Evolutionary conservation across 2,329 filamentous ascomycete species (phyloP).

Genomic region (Fusarium sp.): DNA sequence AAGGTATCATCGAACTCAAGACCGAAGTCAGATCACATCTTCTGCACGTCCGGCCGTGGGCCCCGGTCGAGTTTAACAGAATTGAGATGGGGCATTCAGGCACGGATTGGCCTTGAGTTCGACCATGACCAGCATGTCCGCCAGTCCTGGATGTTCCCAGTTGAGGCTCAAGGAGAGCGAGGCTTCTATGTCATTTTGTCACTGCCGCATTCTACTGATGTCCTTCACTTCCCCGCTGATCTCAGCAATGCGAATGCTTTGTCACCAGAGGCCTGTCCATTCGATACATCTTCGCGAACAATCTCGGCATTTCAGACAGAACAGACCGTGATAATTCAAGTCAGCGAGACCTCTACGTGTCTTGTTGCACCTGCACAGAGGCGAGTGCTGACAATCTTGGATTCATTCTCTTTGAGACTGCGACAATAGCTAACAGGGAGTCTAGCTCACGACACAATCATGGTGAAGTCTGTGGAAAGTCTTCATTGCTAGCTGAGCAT

Average conservation of each 20-base stretch:
- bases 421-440: constrained; percentile 22
- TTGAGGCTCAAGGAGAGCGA: constrained; percentile 27
- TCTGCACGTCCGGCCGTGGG: constrained; percentile 73
- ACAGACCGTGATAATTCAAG: constrained; percentile 58
- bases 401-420: background rate
- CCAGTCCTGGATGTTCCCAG: constrained; percentile 62
- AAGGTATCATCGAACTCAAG: constrained; percentile 20
- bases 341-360: constrained; percentile 61
- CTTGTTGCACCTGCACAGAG: constrained; percentile 50
- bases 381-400: constrained; percentile 23
- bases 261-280: constrained; percentile 52
- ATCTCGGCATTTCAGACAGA: constrained; percentile 55
- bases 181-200: constrained; percentile 56
- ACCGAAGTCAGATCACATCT: constrained; percentile 64
- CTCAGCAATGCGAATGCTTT: constrained; percentile 57
- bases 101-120: constrained; percentile 69
- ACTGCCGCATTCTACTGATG: constrained; percentile 58
- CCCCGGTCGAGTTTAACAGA: constrained; percentile 72
- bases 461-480: constrained; percentile 46
- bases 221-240: constrained; percentile 61
- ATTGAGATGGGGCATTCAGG: constrained; percentile 75
- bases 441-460: constrained; percentile 45
- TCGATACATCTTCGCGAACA: constrained; percentile 65
- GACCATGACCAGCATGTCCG: constrained; percentile 60
- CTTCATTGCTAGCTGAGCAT: constrained; percentile 50